A percentile compares a stretch with the other conserved stretches of the same genome.
phyloP scores from a whole-genome alignment of 345 rosid genomes.

The Luvunga scandens region DNA sequence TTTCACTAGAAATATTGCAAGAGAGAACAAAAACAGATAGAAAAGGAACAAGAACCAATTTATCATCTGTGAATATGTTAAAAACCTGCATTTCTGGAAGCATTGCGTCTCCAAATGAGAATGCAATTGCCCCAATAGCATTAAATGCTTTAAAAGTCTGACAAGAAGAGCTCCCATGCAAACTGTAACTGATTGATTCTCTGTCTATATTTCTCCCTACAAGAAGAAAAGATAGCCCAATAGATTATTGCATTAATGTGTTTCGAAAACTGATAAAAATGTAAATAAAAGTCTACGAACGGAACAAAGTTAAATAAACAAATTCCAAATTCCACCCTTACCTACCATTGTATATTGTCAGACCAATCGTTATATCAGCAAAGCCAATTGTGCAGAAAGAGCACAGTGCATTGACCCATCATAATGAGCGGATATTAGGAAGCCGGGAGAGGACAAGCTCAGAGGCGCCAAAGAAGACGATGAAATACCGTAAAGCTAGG shows the following conservation, averaged over 20 bases:
- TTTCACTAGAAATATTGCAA: neutral
- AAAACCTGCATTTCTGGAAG: conserved; percentile 61
- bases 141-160: conserved; percentile 48
- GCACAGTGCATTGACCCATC: conserved; percentile 51
- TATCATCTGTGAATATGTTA: neutral
- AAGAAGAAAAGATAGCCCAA: neutral
- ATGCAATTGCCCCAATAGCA: conserved; percentile 54
- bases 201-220: conserved; percentile 40
- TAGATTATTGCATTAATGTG: neutral
- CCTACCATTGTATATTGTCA: conserved; percentile 41
- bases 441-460: conserved; percentile 53
- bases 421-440: conserved; percentile 46
- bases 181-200: conserved; percentile 32
- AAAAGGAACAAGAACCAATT: neutral
- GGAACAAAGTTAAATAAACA: neutral
- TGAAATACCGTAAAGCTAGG: conserved; percentile 43
- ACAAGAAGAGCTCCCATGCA: conserved; percentile 42
- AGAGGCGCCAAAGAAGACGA: conserved; percentile 42
- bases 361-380: conserved; percentile 49
- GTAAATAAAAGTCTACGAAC: neutral
- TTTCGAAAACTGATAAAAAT: neutral
- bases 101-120: conserved; percentile 59
- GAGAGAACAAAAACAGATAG: neutral
- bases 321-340: neutral
- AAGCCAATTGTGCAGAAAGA: conserved; percentile 46